Evolutionary conservation across 192 early-diverging fungal genomes (phyloP), one percentile per base, ranked within the genome.

Genomic region (Coemansia sp.): DNA sequence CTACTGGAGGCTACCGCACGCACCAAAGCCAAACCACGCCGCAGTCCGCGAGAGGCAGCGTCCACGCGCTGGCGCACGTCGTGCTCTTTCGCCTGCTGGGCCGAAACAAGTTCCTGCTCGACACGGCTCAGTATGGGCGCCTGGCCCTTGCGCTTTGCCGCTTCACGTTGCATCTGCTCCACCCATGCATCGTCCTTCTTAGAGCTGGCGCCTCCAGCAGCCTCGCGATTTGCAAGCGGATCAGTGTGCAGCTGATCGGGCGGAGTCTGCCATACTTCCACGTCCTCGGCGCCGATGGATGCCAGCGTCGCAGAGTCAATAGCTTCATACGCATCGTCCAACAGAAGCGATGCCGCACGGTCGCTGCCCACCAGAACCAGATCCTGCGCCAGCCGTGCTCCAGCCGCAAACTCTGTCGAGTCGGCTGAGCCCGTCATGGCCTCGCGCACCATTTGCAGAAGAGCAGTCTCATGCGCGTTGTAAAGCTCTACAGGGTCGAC

Each of bases 51-150:
- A 21, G 73, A 68, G 10, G 88, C 67, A 1, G 58, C 58, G 32
- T 86, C 81, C 5, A 94, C 92, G 8, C 82, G 69, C 50, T 61
- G 74, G 24, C 96, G 86, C n/a, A 92, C 88, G 7, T 66, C 82
- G 3, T 69, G 60, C 71, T 98, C 96, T 60, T 89, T 89, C 24
- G 76, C 84, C 2, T 86, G 65, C 74, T 93, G 93, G 12, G 78
- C 69, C 58, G 91, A 82, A 7, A 93, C 84, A 10, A 89, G 74
- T 26, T 83, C 84, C 58, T 90, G 83, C 64, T 96, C 93, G 12
- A 90, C 92, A 38, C 62, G 50, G 64, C 41, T 75, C 34, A 62
- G 64, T 64, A 67, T 75, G 62, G 59, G 78, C 26, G 54, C 58
- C 6, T 38, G 54, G 54, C 53, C 53, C 38, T 53, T 62, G 60